phyloP scores from a whole-genome alignment of 768 basidiomycete genomes.

The Chalciporus sphaerocephalus region DNA sequence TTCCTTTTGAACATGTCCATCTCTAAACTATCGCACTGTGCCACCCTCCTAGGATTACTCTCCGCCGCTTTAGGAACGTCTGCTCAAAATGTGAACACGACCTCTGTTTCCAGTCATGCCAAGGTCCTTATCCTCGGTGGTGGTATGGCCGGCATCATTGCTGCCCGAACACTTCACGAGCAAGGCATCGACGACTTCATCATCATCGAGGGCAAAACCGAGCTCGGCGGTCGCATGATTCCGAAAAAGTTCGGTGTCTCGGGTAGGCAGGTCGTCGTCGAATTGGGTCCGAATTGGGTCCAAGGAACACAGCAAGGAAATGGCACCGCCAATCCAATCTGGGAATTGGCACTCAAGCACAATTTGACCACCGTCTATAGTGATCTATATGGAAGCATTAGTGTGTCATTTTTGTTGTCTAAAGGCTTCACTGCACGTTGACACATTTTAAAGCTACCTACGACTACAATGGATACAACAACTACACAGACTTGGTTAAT shows the following conservation, averaged over 20 bases:
- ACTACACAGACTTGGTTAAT: constrained; percentile 46
- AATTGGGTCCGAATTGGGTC: constrained; percentile 61
- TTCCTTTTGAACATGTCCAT: constrained; percentile 10
- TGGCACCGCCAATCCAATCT: constrained; percentile 58
- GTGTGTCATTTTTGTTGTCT: constrained; percentile 32
- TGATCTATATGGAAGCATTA: constrained; percentile 40
- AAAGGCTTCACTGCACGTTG: neutral
- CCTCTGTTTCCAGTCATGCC: constrained; percentile 12
- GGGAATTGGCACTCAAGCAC: constrained; percentile 52
- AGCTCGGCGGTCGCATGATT: constrained; percentile 61
- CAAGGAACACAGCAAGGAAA: constrained; percentile 47
- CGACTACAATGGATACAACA: constrained; percentile 45
- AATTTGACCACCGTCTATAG: constrained; percentile 43
- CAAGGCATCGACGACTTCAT: constrained; percentile 53
- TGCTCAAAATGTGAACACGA: constrained; percentile 4
- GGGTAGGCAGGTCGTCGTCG: constrained; percentile 41
- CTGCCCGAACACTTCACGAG: constrained; percentile 54
- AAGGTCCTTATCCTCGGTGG: constrained; percentile 60
- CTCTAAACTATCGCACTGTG: neutral
- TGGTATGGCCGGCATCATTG: constrained; percentile 61
- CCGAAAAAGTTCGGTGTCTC: constrained; percentile 40
- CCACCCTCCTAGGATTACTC: constrained; percentile 4
- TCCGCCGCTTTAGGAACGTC: neutral
- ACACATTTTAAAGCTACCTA: constrained; percentile 43
- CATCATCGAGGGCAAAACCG: constrained; percentile 55